Conservation (phyloP, 768 basidiomycete genomes). For the Filobasidium floriforme region DNA sequence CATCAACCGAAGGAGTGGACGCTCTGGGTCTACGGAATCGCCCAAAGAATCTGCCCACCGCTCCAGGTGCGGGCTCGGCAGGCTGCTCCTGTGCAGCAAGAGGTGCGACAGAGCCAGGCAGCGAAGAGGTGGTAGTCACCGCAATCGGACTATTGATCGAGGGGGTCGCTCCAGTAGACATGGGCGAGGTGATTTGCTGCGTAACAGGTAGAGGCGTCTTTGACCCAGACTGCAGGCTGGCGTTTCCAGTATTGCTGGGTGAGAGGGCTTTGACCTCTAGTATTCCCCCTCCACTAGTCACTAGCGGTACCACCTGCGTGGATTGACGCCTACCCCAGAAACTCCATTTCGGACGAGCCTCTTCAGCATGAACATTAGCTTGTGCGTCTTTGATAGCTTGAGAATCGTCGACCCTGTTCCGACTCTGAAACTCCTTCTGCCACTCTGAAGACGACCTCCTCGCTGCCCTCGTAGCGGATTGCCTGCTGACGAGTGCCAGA, state of each 20-base stretch:
- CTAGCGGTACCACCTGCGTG: constrained; percentile 24
- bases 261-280: constrained; percentile 34
- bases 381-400: constrained; percentile 19
- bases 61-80: constrained; percentile 50
- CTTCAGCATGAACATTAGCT: constrained; percentile 19
- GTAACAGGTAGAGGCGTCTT: background rate
- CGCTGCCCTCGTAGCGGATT: constrained; percentile 17
- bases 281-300: constrained; percentile 40
- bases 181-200: background rate
- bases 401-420: constrained; percentile 38
- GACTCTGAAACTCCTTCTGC: constrained; percentile 28
- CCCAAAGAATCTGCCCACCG: constrained; percentile 72
- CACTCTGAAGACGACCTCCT: constrained; percentile 14
- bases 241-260: constrained; percentile 9
- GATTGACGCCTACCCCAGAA: constrained; percentile 36
- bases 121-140: constrained; percentile 1
- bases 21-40: constrained; percentile 54
- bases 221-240: background rate
- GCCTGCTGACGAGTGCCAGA: constrained; percentile 22
- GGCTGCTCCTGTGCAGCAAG: background rate
- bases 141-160: background rate
- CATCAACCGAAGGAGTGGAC: constrained; percentile 38
- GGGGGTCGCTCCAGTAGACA: constrained; percentile 1
- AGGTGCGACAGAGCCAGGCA: constrained; percentile 8
- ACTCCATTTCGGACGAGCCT: constrained; percentile 31